Conservation (phyloP, 164 flowering plant species). For the Cinnamomum micranthum region DNA sequence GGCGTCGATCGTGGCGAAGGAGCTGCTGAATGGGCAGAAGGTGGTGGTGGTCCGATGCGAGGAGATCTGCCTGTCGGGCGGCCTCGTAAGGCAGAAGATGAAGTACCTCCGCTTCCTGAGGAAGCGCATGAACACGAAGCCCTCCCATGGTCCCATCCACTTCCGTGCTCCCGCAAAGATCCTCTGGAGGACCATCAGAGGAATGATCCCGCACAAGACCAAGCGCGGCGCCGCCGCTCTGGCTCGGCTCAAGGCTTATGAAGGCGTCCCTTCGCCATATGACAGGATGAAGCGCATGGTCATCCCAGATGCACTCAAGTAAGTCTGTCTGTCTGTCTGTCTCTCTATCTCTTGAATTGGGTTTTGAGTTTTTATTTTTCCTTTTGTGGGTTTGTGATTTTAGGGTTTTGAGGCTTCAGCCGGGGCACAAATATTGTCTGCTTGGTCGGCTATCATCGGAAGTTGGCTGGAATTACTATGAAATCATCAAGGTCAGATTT, state of each 20-base stretch:
- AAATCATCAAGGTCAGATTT: slow-evolving; percentile 61
- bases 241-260: slow-evolving; percentile 76
- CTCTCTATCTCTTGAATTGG: background rate
- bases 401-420: slow-evolving; percentile 91
- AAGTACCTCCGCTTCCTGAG: slow-evolving; percentile 73
- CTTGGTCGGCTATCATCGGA: slow-evolving; percentile 70
- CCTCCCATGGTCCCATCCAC: slow-evolving; percentile 91
- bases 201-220: slow-evolving; percentile 95
- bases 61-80: slow-evolving; percentile 86
- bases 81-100: slow-evolving; percentile 87
- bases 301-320: slow-evolving; percentile 93
- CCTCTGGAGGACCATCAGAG: slow-evolving; percentile 86
- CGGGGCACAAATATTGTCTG: slow-evolving; percentile 87
- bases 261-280: slow-evolving; percentile 82
- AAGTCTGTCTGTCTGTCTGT: slow-evolving; percentile 21
- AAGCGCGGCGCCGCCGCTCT: slow-evolving; percentile 89
- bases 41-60: slow-evolving; percentile 82
- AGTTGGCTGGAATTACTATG: slow-evolving; percentile 90
- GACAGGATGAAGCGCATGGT: slow-evolving; percentile 87
- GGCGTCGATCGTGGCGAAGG: slow-evolving; percentile 75
- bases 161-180: slow-evolving; percentile 90
- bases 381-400: background rate
- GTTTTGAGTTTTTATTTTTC: background rate
- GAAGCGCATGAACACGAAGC: slow-evolving; percentile 89
- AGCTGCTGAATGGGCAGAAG: slow-evolving; percentile 73